These are phyloP conservation scores for Amorphotheca resinae DNA, from an alignment of 495 filamentous ascomycete genomes.

Conservation along the genomic window DNA sequence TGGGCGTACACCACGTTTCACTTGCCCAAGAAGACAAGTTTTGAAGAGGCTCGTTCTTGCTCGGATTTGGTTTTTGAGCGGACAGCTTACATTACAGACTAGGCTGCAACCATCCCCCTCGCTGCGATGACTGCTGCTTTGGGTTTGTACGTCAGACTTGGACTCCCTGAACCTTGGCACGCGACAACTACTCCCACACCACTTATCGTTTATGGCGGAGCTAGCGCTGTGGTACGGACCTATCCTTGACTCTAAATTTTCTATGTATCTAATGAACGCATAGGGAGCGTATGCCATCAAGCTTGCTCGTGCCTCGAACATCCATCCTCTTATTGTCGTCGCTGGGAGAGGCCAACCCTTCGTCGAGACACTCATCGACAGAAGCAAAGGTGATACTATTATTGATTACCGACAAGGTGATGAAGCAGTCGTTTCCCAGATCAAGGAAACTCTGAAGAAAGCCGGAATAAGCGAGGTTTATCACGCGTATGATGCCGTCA, in stretches of 20 bases:
- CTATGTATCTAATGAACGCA: background rate
- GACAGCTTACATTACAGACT: slow-evolving; percentile 32
- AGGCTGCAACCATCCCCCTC: slow-evolving; percentile 55
- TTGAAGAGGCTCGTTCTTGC: slow-evolving; percentile 44
- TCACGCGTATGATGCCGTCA: slow-evolving; percentile 50
- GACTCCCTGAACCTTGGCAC: slow-evolving; percentile 53
- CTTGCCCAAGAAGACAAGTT: slow-evolving; percentile 47
- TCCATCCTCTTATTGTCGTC: slow-evolving; percentile 61
- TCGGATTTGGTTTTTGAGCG: too few species aligned
- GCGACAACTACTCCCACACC: slow-evolving; percentile 34
- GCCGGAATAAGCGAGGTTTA: slow-evolving; percentile 23
- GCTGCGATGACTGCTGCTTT: slow-evolving; percentile 64
- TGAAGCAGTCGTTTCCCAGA: slow-evolving; percentile 35
- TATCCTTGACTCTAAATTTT: background rate
- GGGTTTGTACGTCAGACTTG: slow-evolving; percentile 44
- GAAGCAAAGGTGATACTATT: slow-evolving; percentile 52
- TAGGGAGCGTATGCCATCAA: slow-evolving; percentile 46
- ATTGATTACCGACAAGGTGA: slow-evolving; percentile 59
- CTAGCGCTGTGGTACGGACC: slow-evolving; percentile 38
- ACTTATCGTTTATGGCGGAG: slow-evolving; percentile 46
- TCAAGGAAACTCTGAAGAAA: slow-evolving; percentile 35
- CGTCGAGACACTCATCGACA: slow-evolving; percentile 49
- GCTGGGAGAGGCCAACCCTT: slow-evolving; percentile 47
- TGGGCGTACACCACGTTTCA: slow-evolving; percentile 56
- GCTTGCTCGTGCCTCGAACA: slow-evolving; percentile 50